These are phyloP conservation scores for Neodidymelliopsis sp. DNA, from an alignment of 2,329 filamentous ascomycete genomes.

Conservation along the genomic window DNA sequence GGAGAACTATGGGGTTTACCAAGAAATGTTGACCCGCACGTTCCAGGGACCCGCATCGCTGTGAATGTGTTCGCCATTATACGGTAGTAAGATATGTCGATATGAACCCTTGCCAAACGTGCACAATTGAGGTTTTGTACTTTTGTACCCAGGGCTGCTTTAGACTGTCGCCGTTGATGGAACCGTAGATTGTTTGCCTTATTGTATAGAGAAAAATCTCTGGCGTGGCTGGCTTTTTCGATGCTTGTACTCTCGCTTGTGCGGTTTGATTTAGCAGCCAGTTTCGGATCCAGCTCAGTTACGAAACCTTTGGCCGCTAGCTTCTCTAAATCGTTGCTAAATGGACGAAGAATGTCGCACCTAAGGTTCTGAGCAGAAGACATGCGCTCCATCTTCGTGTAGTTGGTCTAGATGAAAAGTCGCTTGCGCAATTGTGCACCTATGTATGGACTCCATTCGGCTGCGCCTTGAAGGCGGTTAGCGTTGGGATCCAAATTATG, in stretches of 20 bases:
- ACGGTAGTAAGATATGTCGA: no score
- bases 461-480: constrained; percentile 55
- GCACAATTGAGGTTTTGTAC: no score
- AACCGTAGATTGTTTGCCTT: no score
- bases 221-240: neutral
- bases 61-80: no score
- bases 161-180: no score
- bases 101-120: no score
- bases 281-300: constrained; percentile 9
- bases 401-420: constrained; percentile 50
- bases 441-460: constrained; percentile 61
- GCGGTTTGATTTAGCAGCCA: constrained; percentile 10
- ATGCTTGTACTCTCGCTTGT: constrained; percentile 11
- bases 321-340: constrained; percentile 20
- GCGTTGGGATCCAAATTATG: constrained; percentile 70
- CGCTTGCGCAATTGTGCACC: constrained; percentile 32
- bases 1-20: no score
- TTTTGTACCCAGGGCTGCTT: no score
- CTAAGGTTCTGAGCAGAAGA: constrained; percentile 13
- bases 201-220: neutral
- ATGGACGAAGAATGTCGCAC: constrained; percentile 19
- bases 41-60: no score
- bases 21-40: no score
- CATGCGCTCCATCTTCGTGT: constrained; percentile 51
- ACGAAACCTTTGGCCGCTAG: constrained; percentile 13